Percentiles rank a stretch among this genome's conserved stretches.
Evolutionary conservation across 1,284 basidiomycete species (phyloP).

Genomic region (Trichosporon coremiiforme): DNA sequence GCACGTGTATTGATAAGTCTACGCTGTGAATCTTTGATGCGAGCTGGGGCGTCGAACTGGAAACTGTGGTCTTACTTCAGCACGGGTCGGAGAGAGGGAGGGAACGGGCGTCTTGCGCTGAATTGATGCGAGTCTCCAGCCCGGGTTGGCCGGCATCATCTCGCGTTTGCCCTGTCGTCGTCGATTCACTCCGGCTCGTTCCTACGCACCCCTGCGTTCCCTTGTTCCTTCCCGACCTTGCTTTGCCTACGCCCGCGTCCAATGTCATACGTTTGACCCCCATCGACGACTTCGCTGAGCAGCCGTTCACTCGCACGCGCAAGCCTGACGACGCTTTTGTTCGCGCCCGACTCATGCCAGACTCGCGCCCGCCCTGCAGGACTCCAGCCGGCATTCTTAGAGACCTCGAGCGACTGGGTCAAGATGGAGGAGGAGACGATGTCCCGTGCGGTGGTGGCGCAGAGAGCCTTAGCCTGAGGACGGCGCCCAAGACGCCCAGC

Average conservation of each 20-base stretch:
- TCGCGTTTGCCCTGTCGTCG: background rate
- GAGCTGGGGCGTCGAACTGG: too few species aligned
- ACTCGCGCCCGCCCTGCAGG: background rate
- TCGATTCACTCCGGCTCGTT: slow-evolving; percentile 14
- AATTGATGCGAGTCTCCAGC: background rate
- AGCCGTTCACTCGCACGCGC: too few species aligned
- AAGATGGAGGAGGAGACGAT: background rate
- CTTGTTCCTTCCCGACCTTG: too few species aligned
- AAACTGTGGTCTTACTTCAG: background rate
- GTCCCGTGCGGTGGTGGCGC: slow-evolving; percentile 8
- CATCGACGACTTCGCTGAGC: too few species aligned
- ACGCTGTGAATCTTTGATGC: too few species aligned
- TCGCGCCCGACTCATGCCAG: background rate
- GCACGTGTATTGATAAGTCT: too few species aligned
- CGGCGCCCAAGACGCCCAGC: background rate
- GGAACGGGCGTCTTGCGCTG: background rate
- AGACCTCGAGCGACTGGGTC: background rate
- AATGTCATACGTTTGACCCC: background rate
- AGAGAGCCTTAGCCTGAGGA: background rate
- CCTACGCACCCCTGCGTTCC: background rate
- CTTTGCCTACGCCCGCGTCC: background rate
- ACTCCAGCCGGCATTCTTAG: background rate
- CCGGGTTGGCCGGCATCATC: background rate
- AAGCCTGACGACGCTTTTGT: background rate
- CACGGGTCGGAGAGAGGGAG: background rate